A percentile compares a stretch with the other conserved stretches of the same genome.
These are phyloP conservation scores for Xylariales sp. DNA, from an alignment of 2,329 filamentous ascomycete genomes.

Conservation along the genomic window DNA sequence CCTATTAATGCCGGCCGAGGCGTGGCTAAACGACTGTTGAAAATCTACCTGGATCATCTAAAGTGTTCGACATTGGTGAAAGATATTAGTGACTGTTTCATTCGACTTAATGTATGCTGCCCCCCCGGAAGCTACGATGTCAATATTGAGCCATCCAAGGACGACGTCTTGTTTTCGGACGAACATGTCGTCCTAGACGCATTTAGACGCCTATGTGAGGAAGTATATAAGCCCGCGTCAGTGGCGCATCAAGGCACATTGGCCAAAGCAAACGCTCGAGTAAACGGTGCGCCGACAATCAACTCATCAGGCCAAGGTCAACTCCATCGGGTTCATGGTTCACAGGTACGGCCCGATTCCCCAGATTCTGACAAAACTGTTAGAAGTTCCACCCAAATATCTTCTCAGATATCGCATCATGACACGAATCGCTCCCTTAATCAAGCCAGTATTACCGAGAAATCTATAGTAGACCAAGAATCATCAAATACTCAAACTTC, in stretches of 20 bases:
- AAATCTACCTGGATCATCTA: constrained; percentile 64
- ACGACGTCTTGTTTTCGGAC: constrained; percentile 75
- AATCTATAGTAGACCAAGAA: not conserved
- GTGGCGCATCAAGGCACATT: not conserved
- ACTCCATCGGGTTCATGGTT: not conserved
- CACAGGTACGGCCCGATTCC: not conserved
- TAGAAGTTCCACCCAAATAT: not conserved
- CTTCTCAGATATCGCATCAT: not conserved
- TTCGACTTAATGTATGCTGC: constrained; percentile 73
- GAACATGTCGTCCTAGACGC: constrained; percentile 58
- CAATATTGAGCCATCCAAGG: constrained; percentile 78
- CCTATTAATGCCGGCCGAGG: constrained; percentile 69
- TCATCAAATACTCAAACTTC: constrained; percentile 4
- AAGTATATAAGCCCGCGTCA: constrained; percentile 51
- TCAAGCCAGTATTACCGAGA: not conserved
- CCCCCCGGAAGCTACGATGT: constrained; percentile 73
- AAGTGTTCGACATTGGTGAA: constrained; percentile 14
- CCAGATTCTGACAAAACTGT: not conserved
- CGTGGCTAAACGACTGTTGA: constrained; percentile 68
- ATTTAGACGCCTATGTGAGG: constrained; percentile 59
- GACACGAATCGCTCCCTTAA: not conserved
- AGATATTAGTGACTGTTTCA: constrained; percentile 64
- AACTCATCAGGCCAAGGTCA: not conserved
- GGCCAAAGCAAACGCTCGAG: not conserved
- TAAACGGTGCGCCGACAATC: not conserved